A percentile compares a stretch with the other conserved stretches of the same genome.
Evolutionary conservation across 768 basidiomycete species (phyloP).

Genomic region (Trametes villosa): DNA sequence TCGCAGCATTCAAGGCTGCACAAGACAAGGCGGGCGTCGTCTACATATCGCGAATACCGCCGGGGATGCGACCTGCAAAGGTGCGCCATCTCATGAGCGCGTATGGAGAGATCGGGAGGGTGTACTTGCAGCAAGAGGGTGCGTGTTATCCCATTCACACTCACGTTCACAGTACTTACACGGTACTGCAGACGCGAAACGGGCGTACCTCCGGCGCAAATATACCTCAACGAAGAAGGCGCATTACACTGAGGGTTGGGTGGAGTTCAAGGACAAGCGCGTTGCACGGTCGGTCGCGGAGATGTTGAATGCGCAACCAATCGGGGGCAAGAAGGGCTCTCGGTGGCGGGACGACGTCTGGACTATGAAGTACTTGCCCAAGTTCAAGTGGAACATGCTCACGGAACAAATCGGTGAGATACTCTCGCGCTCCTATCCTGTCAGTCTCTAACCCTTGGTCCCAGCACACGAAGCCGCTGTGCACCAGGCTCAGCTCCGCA

Average conservation of each 20-base stretch:
- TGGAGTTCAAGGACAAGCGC: constrained; percentile 95
- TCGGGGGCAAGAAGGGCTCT: constrained; percentile 90
- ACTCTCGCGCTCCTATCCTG: not conserved
- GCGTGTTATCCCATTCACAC: constrained; percentile 25
- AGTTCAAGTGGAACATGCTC: constrained; percentile 99
- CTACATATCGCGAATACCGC: constrained; percentile 95
- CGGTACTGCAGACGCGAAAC: constrained; percentile 67
- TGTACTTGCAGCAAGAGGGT: constrained; percentile 95
- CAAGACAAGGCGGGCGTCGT: constrained; percentile 83
- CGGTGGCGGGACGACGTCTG: constrained; percentile 97
- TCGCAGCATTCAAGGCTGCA: constrained; percentile 73
- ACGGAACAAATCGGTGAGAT: constrained; percentile 95
- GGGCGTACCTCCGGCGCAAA: constrained; percentile 83
- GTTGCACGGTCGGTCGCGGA: constrained; percentile 88
- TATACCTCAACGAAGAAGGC: constrained; percentile 82
- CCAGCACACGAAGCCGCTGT: constrained; percentile 92
- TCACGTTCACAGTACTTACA: not conserved
- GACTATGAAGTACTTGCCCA: constrained; percentile 99
- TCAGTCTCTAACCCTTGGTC: not conserved
- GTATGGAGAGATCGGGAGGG: constrained; percentile 89
- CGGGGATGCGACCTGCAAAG: constrained; percentile 96
- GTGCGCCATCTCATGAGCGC: constrained; percentile 91
- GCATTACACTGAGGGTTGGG: constrained; percentile 96
- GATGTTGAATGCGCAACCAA: constrained; percentile 95
- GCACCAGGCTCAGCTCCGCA: constrained; percentile 86